A percentile compares a stretch with the other conserved stretches of the same genome.
Conservation (phyloP, 225 moss, liverwort and hornwort species). For the Physcomitrellopsis africana region DNA sequence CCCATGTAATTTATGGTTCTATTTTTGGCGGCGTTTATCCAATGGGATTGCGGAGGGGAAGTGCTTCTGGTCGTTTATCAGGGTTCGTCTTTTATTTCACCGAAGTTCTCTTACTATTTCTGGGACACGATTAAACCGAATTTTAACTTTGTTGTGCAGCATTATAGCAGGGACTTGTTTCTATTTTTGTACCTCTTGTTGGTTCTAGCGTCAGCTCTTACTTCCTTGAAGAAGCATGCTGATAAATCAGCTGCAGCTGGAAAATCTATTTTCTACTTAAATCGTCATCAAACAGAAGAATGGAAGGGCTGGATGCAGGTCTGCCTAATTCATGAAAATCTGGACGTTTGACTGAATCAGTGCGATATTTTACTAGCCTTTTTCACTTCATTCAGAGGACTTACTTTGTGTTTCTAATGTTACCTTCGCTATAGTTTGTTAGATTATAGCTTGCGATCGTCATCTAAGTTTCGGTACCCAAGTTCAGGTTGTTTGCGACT, state of each 20-base stretch:
- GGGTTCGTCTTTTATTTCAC: conserved; percentile 8
- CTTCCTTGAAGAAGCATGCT: conserved; percentile 87
- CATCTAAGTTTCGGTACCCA: background rate
- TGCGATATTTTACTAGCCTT: conserved; percentile 1
- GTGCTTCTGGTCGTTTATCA: background rate
- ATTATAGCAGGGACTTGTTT: conserved; percentile 90
- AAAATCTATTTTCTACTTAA: conserved; percentile 81
- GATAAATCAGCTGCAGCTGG: conserved; percentile 65
- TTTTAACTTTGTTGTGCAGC: conserved; percentile 51
- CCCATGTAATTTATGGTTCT: too few species aligned
- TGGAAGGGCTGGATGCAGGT: conserved; percentile 99
- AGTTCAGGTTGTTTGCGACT: conserved; percentile 13
- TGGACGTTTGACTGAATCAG: conserved; percentile 8
- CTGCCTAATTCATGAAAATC: conserved; percentile 15
- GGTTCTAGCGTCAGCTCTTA: conserved; percentile 69
- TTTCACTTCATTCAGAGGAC: background rate
- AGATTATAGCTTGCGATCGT: conserved; percentile 12
- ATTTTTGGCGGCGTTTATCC: too few species aligned
- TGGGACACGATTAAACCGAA: background rate
- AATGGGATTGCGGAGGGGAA: too few species aligned
- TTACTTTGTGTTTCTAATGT: conserved; percentile 1
- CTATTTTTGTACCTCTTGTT: conserved; percentile 84
- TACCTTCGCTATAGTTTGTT: conserved; percentile 6
- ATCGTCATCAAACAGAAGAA: conserved; percentile 98
- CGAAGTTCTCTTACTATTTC: background rate